Evolutionary conservation across 108 stramenopile species (phyloP), one percentile per base, ranked within the genome.

Genomic region (Skeletonema tropicum): DNA sequence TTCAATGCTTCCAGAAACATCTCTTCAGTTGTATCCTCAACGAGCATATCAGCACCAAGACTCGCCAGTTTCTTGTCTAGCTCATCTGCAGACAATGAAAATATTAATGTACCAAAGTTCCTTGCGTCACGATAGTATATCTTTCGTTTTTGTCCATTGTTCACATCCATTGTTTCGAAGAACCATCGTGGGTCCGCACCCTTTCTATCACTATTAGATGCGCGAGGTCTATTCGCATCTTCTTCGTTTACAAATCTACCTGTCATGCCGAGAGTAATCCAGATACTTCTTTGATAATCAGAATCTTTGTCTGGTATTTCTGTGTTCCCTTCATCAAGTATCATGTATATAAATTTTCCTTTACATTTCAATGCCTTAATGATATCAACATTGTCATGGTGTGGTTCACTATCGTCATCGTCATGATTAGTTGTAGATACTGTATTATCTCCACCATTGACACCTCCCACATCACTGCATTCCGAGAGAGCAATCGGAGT

Each of bases 261-360:
- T 29, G 87, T 87, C 92, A 95, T 93, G 11, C 94, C 94, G 0
- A 95, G 74, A 2, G 94, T 95, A 25, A 95, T 89, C 92, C 92
- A 95, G 10, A 93, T 90, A 60, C 87, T 88, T 23, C 91, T 79
- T 72, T 89, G 88, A 65, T 64, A 91, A 70, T 94, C 90, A 30
- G 74, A 64, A 39, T 71, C 48, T 9, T 36, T 48, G 29, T 59
- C 57, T 13, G 57, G 29, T 31, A 29, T 60, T 32, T n/a, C 15
- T 13, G 69, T 39, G 26, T 65, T 60, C 14, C 88, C 91, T 45
- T 88, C 75, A 67, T 92, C 86, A 6, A 95, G 73, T 5, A 80
- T 62, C 7, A 93, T 68, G 76, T 90, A 95, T 29, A 93, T 93
- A 76, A 95, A 95, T 64, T 95, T 95, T 49, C 94, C 94, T 63